Evolutionary conservation across 169 alveolate species (phyloP).

Genomic region (Plasmodium fragile): DNA sequence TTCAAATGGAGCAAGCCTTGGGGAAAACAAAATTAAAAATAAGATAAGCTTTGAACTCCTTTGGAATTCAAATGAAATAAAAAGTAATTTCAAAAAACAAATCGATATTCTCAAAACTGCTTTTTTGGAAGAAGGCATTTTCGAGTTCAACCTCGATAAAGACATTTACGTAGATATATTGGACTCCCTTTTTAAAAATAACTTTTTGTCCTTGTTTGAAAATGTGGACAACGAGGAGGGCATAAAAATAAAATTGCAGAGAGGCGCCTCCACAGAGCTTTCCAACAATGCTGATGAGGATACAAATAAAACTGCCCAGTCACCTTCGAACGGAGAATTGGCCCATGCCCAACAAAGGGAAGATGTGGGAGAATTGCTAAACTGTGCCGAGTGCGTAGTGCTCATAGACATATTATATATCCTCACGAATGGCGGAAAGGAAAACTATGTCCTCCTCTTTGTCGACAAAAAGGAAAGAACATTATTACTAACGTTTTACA

Average conservation of each 20-base stretch:
- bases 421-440: conserved; percentile 63
- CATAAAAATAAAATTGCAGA: not conserved
- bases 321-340: not conserved
- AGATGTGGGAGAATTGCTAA: not conserved
- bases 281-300: not conserved
- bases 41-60: conserved; percentile 67
- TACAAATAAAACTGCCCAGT: not conserved
- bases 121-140: conserved; percentile 71
- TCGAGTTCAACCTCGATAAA: conserved; percentile 50
- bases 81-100: conserved; percentile 47
- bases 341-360: not conserved
- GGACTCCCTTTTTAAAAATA: conserved; percentile 47
- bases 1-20: not conserved
- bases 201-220: conserved; percentile 33
- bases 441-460: conserved; percentile 44
- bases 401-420: conserved; percentile 54
- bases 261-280: not conserved
- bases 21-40: conserved; percentile 51
- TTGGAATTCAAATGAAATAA: conserved; percentile 73
- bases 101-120: conserved; percentile 68
- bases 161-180: conserved; percentile 71
- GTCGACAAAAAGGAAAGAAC: conserved; percentile 61
- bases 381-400: conserved; percentile 18
- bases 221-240: conserved; percentile 17
- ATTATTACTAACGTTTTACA: conserved; percentile 19